Percentiles rank a stretch among this genome's conserved stretches.
Evolutionary conservation across 2,329 filamentous ascomycete species (phyloP).

Genomic region (Neofusicoccum laricinum): DNA sequence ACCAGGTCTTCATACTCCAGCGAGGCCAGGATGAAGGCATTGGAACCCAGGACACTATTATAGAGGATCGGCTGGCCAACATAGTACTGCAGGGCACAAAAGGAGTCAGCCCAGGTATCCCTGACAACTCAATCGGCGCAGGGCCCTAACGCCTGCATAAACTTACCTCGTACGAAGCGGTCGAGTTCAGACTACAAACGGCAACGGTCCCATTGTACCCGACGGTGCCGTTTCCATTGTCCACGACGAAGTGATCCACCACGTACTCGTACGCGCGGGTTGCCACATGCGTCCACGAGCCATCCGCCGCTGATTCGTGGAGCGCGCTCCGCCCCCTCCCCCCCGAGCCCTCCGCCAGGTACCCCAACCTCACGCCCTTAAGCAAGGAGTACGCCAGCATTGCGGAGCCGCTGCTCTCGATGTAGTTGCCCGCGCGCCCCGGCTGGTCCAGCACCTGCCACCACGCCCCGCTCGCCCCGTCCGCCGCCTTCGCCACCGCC

Average conservation of each 20-base stretch:
- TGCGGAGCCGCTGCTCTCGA: constrained; percentile 58
- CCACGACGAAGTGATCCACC: constrained; percentile 45
- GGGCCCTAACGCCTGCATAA: background rate
- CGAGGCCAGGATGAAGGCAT: constrained; percentile 27
- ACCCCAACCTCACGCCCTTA: constrained; percentile 33
- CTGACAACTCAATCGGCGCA: too few relatives aligned
- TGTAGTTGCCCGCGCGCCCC: constrained; percentile 52
- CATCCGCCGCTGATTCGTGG: background rate
- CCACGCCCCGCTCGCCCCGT: constrained; percentile 49
- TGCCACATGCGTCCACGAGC: constrained; percentile 36
- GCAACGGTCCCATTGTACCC: constrained; percentile 32
- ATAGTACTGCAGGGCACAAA: constrained; percentile 38
- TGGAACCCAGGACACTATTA: constrained; percentile 23
- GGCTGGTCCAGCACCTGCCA: constrained; percentile 56
- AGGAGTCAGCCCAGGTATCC: background rate
- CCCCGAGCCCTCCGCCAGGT: constrained; percentile 25
- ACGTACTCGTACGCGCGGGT: constrained; percentile 46
- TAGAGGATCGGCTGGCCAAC: constrained; percentile 36
- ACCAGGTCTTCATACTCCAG: constrained; percentile 22
- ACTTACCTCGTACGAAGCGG: constrained; percentile 26
- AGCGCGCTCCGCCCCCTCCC: constrained; percentile 25
- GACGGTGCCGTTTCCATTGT: constrained; percentile 35
- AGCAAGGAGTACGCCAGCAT: constrained; percentile 43
- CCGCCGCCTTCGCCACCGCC: constrained; percentile 42
- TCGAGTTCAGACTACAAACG: constrained; percentile 27